Conservation (phyloP, 257 asterid species). For the Forsythia viridissima region DNA sequence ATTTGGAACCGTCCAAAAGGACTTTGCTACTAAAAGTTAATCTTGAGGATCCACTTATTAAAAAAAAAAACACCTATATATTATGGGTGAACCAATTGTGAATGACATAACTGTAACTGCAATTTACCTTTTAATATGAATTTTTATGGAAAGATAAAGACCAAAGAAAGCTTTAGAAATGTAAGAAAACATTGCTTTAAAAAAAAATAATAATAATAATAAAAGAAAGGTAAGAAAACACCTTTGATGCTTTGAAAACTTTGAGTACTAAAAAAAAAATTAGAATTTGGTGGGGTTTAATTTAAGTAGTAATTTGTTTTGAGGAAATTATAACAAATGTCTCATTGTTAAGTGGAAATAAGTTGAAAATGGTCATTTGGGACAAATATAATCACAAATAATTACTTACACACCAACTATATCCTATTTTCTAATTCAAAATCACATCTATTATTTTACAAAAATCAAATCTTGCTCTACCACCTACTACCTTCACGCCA, state of each 20-base stretch:
- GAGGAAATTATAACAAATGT: too few species aligned
- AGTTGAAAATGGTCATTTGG: too few species aligned
- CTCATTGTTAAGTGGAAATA: too few species aligned
- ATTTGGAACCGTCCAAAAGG: background rate
- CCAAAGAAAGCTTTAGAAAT: background rate
- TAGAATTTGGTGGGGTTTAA: background rate
- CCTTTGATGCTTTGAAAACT: background rate
- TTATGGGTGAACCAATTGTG: background rate
- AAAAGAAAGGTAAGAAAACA: background rate
- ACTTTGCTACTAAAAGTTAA: background rate
- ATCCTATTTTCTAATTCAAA: too few species aligned
- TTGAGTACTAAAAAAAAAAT: background rate
- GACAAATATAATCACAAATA: too few species aligned
- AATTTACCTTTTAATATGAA: background rate
- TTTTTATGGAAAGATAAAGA: background rate
- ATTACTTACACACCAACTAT: too few species aligned
- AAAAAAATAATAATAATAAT: too few species aligned
- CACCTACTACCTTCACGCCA: too few species aligned
- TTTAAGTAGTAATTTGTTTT: background rate
- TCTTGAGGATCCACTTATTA: background rate
- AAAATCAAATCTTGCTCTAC: too few species aligned
- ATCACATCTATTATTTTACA: too few species aligned
- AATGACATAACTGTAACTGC: background rate
- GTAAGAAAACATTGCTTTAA: too few species aligned
- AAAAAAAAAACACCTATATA: background rate